A percentile compares a stretch with the other conserved stretches of the same genome.
Conservation (phyloP, 345 rosid species). For the Dimocarpus longan region DNA sequence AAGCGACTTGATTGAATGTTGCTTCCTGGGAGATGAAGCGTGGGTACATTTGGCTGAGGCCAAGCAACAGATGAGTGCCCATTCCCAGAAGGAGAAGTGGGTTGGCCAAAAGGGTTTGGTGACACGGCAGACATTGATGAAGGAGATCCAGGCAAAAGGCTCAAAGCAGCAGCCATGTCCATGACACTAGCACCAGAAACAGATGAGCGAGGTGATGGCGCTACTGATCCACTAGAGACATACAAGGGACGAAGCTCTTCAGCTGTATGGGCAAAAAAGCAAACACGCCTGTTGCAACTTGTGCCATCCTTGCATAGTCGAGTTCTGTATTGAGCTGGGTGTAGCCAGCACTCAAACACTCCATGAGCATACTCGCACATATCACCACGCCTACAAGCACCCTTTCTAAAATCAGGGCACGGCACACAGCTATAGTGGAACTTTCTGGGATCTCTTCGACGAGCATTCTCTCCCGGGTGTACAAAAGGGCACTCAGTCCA, state of each 20-base stretch:
- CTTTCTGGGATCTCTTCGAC: conserved; percentile 76
- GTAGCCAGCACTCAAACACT: conserved; percentile 84
- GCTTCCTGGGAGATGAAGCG: conserved; percentile 47
- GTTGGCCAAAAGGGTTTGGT: conserved; percentile 37
- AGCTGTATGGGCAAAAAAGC: conserved; percentile 49
- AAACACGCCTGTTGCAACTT: conserved; percentile 49
- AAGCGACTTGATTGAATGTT: conserved; percentile 57
- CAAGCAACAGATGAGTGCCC: conserved; percentile 40
- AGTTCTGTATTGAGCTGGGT: conserved; percentile 61
- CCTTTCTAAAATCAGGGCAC: conserved; percentile 76
- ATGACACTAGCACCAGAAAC: conserved; percentile 42
- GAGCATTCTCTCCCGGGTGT: conserved; percentile 80
- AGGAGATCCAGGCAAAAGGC: conserved; percentile 49
- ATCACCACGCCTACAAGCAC: conserved; percentile 68
- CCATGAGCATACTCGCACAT: conserved; percentile 61
- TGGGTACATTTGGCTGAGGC: conserved; percentile 57
- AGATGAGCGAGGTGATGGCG: conserved; percentile 45
- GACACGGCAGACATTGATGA: conserved; percentile 45
- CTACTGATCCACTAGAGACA: conserved; percentile 52
- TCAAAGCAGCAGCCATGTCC: conserved; percentile 53
- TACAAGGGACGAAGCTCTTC: conserved; percentile 54
- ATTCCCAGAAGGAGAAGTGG: conserved; percentile 44
- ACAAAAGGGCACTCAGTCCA: conserved; percentile 90
- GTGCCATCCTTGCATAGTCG: conserved; percentile 60
- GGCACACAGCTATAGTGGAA: conserved; percentile 80